Conservation (phyloP, 163 green algal species). For the Chloroidium sp. region DNA sequence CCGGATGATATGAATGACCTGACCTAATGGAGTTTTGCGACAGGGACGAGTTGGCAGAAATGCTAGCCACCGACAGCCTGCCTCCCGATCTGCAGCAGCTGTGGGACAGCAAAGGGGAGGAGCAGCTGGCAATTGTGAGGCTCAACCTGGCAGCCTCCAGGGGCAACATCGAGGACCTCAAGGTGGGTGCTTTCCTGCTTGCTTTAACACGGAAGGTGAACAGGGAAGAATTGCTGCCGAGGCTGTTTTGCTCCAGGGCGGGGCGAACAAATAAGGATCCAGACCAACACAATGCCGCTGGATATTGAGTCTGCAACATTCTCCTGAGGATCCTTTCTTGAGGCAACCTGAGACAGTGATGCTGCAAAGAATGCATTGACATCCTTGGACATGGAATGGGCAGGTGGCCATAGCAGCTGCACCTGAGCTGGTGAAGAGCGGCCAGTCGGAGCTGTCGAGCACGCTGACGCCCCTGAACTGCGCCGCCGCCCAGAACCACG, state of each 20-base stretch:
- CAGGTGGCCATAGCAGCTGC: neutral
- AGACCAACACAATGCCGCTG: too few relatives aligned
- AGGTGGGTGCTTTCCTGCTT: neutral
- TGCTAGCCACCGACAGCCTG: constrained; percentile 8
- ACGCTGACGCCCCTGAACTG: constrained; percentile 19
- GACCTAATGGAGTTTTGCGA: constrained; percentile 3
- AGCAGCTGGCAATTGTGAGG: constrained; percentile 17
- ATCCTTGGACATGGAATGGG: neutral
- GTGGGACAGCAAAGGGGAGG: constrained; percentile 9
- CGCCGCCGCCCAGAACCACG: constrained; percentile 13
- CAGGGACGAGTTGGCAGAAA: constrained; percentile 23
- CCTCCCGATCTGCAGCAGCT: constrained; percentile 13
- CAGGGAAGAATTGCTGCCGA: too few relatives aligned
- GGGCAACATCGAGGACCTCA: constrained; percentile 3
- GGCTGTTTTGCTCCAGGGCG: too few relatives aligned
- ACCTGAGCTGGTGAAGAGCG: neutral
- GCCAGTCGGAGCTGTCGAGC: constrained; percentile 14
- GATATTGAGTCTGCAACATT: too few relatives aligned
- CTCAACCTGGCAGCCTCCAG: constrained; percentile 9
- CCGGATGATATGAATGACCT: constrained; percentile 8
- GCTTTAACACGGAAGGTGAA: too few relatives aligned
- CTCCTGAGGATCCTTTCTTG: too few relatives aligned
- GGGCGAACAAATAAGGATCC: too few relatives aligned
- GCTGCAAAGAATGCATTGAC: neutral
- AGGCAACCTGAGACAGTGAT: too few relatives aligned